A percentile compares a stretch with the other conserved stretches of the same genome.
Evolutionary conservation across 73 alveolate genomes (phyloP).

Genomic region (Stentor roeselii): DNA sequence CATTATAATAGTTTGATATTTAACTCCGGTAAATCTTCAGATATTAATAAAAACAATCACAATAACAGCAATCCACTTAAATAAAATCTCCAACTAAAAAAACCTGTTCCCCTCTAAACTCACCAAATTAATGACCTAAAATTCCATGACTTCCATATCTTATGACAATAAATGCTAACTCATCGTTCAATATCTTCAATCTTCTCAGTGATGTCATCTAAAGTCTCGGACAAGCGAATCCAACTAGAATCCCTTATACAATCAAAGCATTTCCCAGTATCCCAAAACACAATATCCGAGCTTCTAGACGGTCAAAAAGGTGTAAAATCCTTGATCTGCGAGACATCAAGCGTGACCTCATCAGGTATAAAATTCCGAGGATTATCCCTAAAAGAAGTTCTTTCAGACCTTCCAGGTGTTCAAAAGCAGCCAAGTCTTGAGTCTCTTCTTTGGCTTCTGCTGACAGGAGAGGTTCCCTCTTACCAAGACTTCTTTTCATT

Average conservation of each 20-base stretch:
- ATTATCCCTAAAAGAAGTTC: constrained; percentile 54
- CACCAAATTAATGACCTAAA: too few relatives aligned
- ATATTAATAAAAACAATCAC: too few relatives aligned
- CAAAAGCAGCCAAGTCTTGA: constrained; percentile 78
- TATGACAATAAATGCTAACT: too few relatives aligned
- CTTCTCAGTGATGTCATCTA: not conserved
- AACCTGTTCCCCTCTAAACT: too few relatives aligned
- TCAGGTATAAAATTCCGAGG: constrained; percentile 82
- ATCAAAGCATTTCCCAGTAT: constrained; percentile 34
- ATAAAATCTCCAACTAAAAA: too few relatives aligned
- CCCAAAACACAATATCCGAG: constrained; percentile 66
- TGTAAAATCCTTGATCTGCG: constrained; percentile 72
- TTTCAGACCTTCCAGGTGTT: constrained; percentile 55
- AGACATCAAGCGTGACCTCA: constrained; percentile 80
- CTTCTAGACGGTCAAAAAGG: constrained; percentile 90
- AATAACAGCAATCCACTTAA: too few relatives aligned
- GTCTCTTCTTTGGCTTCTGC: constrained; percentile 58
- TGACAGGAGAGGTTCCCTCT: constrained; percentile 75
- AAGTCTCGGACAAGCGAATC: not conserved
- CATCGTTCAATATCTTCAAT: not conserved
- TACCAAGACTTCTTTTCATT: not conserved
- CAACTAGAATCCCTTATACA: not conserved
- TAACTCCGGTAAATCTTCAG: too few relatives aligned
- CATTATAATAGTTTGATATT: too few relatives aligned
- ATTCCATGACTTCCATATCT: too few relatives aligned